A percentile compares a stretch with the other conserved stretches of the same genome.
phyloP scores from a whole-genome alignment of 257 asterid species.

The Gardenia jasminoides region DNA sequence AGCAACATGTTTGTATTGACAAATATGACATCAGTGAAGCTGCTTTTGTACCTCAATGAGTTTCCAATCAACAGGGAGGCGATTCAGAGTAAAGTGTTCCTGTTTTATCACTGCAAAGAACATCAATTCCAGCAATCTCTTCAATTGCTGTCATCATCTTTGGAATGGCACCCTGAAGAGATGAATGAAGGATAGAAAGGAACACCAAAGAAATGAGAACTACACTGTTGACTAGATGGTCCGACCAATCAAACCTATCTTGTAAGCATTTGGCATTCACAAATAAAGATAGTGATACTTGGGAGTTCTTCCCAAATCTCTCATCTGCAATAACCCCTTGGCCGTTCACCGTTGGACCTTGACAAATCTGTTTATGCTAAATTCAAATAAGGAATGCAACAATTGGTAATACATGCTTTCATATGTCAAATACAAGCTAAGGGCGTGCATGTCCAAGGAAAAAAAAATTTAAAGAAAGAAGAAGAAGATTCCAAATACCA shows the following conservation, averaged over 20 bases:
- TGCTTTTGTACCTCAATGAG: slow-evolving; percentile 22
- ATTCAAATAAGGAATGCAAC: too few relatives aligned
- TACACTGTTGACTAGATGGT: not conserved
- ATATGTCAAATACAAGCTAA: too few relatives aligned
- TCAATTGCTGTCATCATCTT: slow-evolving; percentile 35
- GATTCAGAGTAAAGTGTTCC: slow-evolving; percentile 35
- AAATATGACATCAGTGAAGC: not conserved
- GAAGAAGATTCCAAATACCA: too few relatives aligned
- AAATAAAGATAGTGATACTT: too few relatives aligned
- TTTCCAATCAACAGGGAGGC: slow-evolving; percentile 27
- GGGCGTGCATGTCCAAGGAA: too few relatives aligned
- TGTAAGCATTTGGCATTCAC: not conserved
- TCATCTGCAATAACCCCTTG: too few relatives aligned
- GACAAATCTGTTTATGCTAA: too few relatives aligned
- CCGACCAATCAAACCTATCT: not conserved
- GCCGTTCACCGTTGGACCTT: too few relatives aligned
- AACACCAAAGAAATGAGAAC: not conserved
- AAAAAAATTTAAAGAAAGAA: too few relatives aligned
- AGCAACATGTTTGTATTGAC: not conserved
- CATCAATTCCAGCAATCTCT: slow-evolving; percentile 37
- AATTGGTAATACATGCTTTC: too few relatives aligned
- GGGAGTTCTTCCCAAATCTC: too few relatives aligned
- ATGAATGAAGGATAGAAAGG: not conserved
- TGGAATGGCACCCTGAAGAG: slow-evolving; percentile 29
- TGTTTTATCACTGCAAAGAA: slow-evolving; percentile 32